Percentiles rank a stretch among this genome's conserved stretches.
Conservation (phyloP, 2,329 filamentous ascomycete genomes). For the Nakataea oryzae region DNA sequence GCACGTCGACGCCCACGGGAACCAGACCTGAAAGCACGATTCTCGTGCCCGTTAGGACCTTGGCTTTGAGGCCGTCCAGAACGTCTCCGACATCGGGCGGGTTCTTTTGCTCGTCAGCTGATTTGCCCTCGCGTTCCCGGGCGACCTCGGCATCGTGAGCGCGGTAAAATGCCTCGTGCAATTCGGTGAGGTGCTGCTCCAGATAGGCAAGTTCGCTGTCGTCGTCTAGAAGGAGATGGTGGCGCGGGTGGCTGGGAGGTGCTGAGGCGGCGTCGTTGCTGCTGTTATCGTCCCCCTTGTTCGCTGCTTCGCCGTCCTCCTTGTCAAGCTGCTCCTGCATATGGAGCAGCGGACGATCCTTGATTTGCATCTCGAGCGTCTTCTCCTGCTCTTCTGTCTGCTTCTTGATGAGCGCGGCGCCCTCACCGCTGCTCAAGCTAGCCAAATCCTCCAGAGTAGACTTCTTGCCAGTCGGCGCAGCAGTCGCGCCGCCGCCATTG, state of each 20-base stretch:
- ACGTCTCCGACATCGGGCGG: constrained; percentile 72
- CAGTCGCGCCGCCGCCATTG: constrained; percentile 10
- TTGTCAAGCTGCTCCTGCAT: constrained; percentile 87
- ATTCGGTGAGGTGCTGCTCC: constrained; percentile 60
- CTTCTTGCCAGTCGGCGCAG: constrained; percentile 4
- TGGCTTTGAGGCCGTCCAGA: constrained; percentile 71
- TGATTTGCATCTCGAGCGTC: constrained; percentile 77
- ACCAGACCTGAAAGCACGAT: constrained; percentile 89
- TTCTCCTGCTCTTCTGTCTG: constrained; percentile 83
- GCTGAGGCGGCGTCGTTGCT: constrained; percentile 18
- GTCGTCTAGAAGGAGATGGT: constrained; percentile 78
- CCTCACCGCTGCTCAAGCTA: constrained; percentile 63
- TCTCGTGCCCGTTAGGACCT: constrained; percentile 62
- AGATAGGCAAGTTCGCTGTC: constrained; percentile 74
- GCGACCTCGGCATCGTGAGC: constrained; percentile 55
- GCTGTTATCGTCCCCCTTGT: constrained; percentile 24
- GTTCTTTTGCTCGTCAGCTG: constrained; percentile 24
- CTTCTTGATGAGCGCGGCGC: constrained; percentile 56
- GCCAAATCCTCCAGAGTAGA: constrained; percentile 62
- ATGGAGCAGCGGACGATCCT: constrained; percentile 78
- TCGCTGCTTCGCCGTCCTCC: constrained; percentile 53
- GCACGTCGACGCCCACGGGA: constrained; percentile 68
- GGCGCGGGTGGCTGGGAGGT: constrained; percentile 32
- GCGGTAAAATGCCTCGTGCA: constrained; percentile 75
- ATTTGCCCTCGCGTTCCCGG: constrained; percentile 9